These are phyloP conservation scores for Emmonsiellopsis sp. DNA, from an alignment of 2,329 filamentous ascomycete species.

Conservation along the genomic window DNA sequence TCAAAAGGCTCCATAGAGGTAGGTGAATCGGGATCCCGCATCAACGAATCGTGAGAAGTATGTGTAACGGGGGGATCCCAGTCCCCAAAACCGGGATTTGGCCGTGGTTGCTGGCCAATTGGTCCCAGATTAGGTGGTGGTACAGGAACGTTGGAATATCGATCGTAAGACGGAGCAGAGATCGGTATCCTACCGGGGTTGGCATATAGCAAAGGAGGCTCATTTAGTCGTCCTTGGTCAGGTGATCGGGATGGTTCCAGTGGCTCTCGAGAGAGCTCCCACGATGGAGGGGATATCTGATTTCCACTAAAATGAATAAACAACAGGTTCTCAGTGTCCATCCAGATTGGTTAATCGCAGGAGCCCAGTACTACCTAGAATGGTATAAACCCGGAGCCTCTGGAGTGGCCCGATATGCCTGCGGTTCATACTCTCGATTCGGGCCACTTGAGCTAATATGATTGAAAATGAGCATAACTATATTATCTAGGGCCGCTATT, in stretches of 20 bases:
- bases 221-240: constrained; percentile 21
- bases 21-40: constrained; percentile 24
- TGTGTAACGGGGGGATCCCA: constrained; percentile 22
- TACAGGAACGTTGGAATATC: constrained; percentile 19
- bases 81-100: constrained; percentile 23
- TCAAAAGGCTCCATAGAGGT: constrained; percentile 25
- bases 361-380: constrained; percentile 4
- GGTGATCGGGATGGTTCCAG: constrained; percentile 11
- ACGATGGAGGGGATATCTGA: constrained; percentile 6
- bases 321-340: constrained; percentile 1
- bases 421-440: constrained; percentile 4
- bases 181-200: constrained; percentile 16
- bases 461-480: constrained; percentile 6
- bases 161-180: constrained; percentile 19
- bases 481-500: not conserved
- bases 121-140: constrained; percentile 22
- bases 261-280: constrained; percentile 8
- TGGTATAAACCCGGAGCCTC: constrained; percentile 3
- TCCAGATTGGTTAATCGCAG: not conserved
- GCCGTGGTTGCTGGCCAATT: constrained; percentile 20
- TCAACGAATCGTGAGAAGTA: constrained; percentile 21
- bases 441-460: constrained; percentile 6
- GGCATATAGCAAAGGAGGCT: constrained; percentile 20
- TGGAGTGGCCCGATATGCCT: constrained; percentile 3
- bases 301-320: constrained; percentile 5